A percentile compares a stretch with the other conserved stretches of the same genome.
Conservation (phyloP, 31 red algal genomes). For the Endocladia muricata region DNA sequence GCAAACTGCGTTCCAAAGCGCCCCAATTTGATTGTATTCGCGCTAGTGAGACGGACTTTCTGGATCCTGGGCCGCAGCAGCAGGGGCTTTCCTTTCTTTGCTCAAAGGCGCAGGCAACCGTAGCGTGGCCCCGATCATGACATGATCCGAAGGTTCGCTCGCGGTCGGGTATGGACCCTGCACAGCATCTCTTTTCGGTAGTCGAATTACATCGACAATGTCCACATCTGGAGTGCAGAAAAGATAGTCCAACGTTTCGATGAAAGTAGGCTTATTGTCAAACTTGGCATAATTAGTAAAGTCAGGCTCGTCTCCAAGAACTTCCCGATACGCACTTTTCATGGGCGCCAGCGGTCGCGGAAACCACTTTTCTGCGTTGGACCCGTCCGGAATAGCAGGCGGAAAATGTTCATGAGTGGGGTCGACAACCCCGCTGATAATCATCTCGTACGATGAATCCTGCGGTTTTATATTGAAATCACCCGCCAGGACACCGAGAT, state of each 20-base stretch:
- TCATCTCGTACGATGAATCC: conserved; percentile 71
- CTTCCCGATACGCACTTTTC: conserved; percentile 72
- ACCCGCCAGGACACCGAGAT: conserved; percentile 64
- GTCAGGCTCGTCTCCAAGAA: conserved; percentile 75
- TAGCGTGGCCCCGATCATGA: conserved; percentile 74
- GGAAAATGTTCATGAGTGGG: conserved; percentile 52
- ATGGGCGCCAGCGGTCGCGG: conserved; percentile 56
- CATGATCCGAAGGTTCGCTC: conserved; percentile 75
- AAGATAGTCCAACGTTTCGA: conserved; percentile 86
- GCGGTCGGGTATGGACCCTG: conserved; percentile 59
- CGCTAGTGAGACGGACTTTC: no score
- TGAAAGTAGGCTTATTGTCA: conserved; percentile 49
- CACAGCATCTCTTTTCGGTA: conserved; percentile 59
- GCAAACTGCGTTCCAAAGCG: no score
- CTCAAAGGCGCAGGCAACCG: conserved; percentile 54
- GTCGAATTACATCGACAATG: conserved; percentile 62
- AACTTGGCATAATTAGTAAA: conserved; percentile 85
- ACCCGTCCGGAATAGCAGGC: conserved; percentile 46
- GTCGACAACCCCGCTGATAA: conserved; percentile 57
- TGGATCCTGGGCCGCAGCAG: no score
- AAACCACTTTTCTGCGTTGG: conserved; percentile 46
- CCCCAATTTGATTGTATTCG: no score
- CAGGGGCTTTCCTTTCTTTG: no score
- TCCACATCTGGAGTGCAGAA: conserved; percentile 69
- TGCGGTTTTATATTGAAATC: conserved; percentile 87